A percentile compares a stretch with the other conserved stretches of the same genome.
These are phyloP conservation scores for Hortiboletus campestris DNA, from an alignment of 768 basidiomycete species.

Conservation along the genomic window DNA sequence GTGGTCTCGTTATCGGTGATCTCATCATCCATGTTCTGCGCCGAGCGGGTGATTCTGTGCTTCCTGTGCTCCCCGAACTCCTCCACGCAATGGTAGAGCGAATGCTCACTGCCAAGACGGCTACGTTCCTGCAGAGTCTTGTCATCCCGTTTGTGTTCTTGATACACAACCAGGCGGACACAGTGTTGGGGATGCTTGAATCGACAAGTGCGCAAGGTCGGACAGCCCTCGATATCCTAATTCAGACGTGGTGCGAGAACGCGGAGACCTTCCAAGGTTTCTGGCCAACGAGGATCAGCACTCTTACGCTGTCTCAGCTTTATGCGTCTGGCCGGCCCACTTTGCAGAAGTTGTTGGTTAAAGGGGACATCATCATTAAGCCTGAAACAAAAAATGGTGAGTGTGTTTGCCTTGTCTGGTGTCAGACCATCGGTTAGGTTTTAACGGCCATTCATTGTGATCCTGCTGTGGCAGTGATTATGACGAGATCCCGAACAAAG, in stretches of 20 bases:
- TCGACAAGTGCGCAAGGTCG: slow-evolving; percentile 56
- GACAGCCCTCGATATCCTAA: slow-evolving; percentile 79
- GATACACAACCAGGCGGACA: slow-evolving; percentile 81
- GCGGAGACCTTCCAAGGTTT: slow-evolving; percentile 92
- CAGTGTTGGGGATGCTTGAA: slow-evolving; percentile 76
- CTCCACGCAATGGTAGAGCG: slow-evolving; percentile 79
- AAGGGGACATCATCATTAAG: slow-evolving; percentile 88
- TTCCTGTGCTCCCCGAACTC: slow-evolving; percentile 84
- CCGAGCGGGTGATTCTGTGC: slow-evolving; percentile 73
- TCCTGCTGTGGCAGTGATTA: slow-evolving; percentile 66
- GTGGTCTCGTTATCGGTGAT: slow-evolving; percentile 91
- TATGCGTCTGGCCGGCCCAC: slow-evolving; percentile 64
- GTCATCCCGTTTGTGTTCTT: slow-evolving; percentile 93
- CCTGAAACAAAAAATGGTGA: slow-evolving; percentile 79
- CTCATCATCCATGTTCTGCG: slow-evolving; percentile 91
- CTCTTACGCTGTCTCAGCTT: slow-evolving; percentile 75
- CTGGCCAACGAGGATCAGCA: slow-evolving; percentile 88
- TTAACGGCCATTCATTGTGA: slow-evolving; percentile 20
- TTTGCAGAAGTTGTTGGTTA: slow-evolving; percentile 70
- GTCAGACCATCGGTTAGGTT: slow-evolving; percentile 7
- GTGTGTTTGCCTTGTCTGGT: slow-evolving; percentile 27
- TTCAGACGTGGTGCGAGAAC: slow-evolving; percentile 93
- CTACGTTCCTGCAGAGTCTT: slow-evolving; percentile 90
- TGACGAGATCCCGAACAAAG: slow-evolving; percentile 92
- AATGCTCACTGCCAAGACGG: slow-evolving; percentile 83